Base-by-base conservation (phyloP, 169 alveolate species). In the Plasmodium cynomolgi region DNA sequence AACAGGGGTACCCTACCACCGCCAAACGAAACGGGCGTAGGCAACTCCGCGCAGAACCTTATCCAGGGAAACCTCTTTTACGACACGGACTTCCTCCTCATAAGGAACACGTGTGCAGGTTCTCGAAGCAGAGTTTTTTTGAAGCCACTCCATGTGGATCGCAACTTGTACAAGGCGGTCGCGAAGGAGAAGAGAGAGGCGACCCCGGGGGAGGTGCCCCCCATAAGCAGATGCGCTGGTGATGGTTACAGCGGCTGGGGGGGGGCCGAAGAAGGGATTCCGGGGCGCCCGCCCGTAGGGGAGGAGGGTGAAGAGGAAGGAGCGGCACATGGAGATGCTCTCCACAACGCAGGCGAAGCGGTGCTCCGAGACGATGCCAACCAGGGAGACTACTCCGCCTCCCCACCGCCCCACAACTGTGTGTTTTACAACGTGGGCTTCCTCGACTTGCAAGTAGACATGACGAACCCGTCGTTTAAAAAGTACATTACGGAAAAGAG, bases 361-460 rank as follows among this genome's bases (percentile, higher is more conserved):
- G 20, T 31, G 17, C 34, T 8, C 17, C 47, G 34, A 58, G 81
- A 4, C 11, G 11, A 29, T 6, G 8, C 23, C 68, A 81, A 29
- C 39, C 33, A 50, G 54, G 68, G 31, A 58, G 15, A 6, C 37
- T 62, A 26, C 41, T 15, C 29, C n/a, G 33, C 77, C 37, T 0
- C 0, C 39, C 0, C n/a, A 5, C n/a, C 37, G 13, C 37, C 37
- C 1, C 41, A 0, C 8, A 90, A 90, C 33, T 90, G 94, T 9
- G 82, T 90, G 3, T 90, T 90, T 33, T 90, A 90, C 58, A 90
- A 80, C 47, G 94, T 90, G 23, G 94, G 94, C 0, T 90, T 90
- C 73, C 72, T 90, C 50, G 94, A 90, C 73, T 71, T 90, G 47
- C 68, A 79, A 17, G 54, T 90, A 11, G 90, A 81, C n/a, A 17